Base-by-base conservation (phyloP, 176 grass and related monocot genomes). In the Phragmites australis region DNA sequence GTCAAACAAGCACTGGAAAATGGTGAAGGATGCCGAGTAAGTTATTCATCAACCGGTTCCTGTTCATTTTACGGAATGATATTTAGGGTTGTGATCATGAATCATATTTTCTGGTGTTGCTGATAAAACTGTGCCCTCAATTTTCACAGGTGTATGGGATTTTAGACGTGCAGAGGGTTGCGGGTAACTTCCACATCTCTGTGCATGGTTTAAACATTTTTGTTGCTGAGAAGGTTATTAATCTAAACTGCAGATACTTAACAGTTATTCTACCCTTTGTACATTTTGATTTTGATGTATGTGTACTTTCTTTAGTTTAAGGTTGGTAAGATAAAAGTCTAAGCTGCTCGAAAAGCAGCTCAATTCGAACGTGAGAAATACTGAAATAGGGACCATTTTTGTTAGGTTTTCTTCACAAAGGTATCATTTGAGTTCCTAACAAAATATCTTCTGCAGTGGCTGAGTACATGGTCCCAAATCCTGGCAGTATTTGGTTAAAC, bases 161-260 rank as follows among this genome's bases (percentile, higher is more conserved):
- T 63, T 66, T 99, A 71, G 96, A 99, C 54, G 96, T 99, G 77
- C 96, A 99, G 85, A 93, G 93, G 86, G 96, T 99, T 76, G 96
- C 96, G 80, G 96, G 96, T 30, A 99, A 99, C 90, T 99, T 99
- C 69, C 96, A 99, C 84, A 91, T 99, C 15, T 99, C 96, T 10
- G 90, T 99, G 78, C 96, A 99, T 90, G 96, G 96, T 31, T 91
- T 99, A 76, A 99, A 95, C 85, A 89, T 95, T 78, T 95, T 95
- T 93, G 93, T 93, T 88, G 96, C 96, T 84, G 90, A 99, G 75
- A 91, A 93, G 96, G 96, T 95, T 89, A 89, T 76, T 81, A 82
- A 72, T 84, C 53, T 68, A 75, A 85, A 83, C 69, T 74, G 42
- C 30, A 32, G 59, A 79, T 79, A 68, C 16, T 41, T 72, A 45